Evolutionary conservation across 208 protist genomes (phyloP).

Genomic region (Leishmania guyanensis): DNA sequence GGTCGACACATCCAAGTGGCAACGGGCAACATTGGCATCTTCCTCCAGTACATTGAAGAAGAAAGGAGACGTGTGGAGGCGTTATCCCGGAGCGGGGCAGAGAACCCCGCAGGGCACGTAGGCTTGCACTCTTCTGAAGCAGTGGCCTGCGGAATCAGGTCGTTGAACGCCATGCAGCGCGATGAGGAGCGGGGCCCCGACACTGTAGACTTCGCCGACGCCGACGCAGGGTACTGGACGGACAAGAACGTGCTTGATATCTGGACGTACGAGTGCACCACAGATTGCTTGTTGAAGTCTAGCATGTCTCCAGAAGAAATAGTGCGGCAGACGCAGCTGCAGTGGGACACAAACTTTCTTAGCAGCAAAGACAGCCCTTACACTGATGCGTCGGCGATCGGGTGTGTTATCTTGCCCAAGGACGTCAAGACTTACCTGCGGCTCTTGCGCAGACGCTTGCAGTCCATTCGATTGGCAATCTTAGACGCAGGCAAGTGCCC

Average conservation of each 20-base stretch:
- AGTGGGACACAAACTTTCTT: slow-evolving; percentile 37
- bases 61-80: slow-evolving; percentile 29
- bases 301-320: slow-evolving; percentile 34
- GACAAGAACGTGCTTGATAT: slow-evolving; percentile 31
- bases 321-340: slow-evolving; percentile 30
- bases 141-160: not conserved
- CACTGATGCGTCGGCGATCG: slow-evolving; percentile 1
- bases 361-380: slow-evolving; percentile 21
- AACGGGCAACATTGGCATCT: slow-evolving; percentile 41
- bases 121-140: not conserved
- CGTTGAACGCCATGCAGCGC: not conserved
- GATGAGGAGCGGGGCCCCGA: not conserved
- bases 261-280: slow-evolving; percentile 34
- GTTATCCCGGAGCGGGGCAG: not conserved
- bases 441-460: slow-evolving; percentile 26
- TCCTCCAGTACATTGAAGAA: slow-evolving; percentile 36
- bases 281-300: slow-evolving; percentile 21
- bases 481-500: slow-evolving; percentile 27
- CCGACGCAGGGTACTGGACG: slow-evolving; percentile 24
- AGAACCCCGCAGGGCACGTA: not conserved
- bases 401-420: slow-evolving; percentile 16
- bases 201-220: not conserved
- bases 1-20: slow-evolving; percentile 46
- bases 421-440: slow-evolving; percentile 25
- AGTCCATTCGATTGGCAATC: slow-evolving; percentile 28